These are phyloP conservation scores for Cercophora scortea DNA, from an alignment of 495 filamentous ascomycete species.

Conservation along the genomic window DNA sequence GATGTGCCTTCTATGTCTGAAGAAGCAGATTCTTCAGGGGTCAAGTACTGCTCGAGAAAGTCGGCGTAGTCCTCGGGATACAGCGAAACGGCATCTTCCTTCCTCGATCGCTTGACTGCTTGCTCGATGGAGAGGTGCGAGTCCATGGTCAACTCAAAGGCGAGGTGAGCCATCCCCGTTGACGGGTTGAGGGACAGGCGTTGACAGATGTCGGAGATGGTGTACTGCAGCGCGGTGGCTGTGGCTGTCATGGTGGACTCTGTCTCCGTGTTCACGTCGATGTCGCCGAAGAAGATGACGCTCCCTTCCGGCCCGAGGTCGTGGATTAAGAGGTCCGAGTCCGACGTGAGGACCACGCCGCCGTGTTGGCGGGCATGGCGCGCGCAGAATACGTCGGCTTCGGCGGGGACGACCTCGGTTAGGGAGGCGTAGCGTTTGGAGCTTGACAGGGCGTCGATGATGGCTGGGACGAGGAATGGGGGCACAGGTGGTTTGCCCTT, in stretches of 20 bases:
- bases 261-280: constrained; percentile 17
- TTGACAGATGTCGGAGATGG: constrained; percentile 26
- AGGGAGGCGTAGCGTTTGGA: constrained; percentile 38
- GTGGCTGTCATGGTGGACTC: constrained; percentile 11
- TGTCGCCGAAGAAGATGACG: constrained; percentile 52
- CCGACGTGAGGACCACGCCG: constrained; percentile 53
- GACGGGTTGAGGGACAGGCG: constrained; percentile 23
- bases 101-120: constrained; percentile 18
- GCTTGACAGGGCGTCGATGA: constrained; percentile 52
- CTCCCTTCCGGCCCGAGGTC: constrained; percentile 50
- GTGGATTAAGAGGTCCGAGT: constrained; percentile 69
- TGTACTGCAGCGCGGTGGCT: constrained; percentile 25
- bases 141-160: constrained; percentile 33
- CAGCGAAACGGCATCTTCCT: constrained; percentile 6
- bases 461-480: constrained; percentile 58
- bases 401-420: constrained; percentile 54
- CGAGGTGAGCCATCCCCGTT: constrained; percentile 20
- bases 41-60: constrained; percentile 40
- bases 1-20: not conserved
- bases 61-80: constrained; percentile 22
- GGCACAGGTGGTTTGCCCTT: constrained; percentile 40
- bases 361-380: constrained; percentile 40
- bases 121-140: constrained; percentile 20
- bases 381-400: constrained; percentile 66
- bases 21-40: constrained; percentile 4